Base-by-base conservation (phyloP, 257 asterid species). In the Verbena officinalis region DNA sequence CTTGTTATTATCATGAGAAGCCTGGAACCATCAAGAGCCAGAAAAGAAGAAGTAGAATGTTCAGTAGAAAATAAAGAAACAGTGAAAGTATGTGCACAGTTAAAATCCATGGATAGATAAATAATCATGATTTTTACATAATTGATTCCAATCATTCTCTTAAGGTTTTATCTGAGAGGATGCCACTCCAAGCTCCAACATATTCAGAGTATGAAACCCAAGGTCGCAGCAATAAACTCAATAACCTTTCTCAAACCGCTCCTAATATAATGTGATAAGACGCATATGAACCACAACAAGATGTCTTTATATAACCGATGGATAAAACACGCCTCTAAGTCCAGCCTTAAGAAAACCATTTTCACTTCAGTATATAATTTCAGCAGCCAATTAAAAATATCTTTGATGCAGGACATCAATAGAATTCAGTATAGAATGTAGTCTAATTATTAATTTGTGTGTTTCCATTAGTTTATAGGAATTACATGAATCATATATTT, bases 1-100 rank as follows among this genome's bases (percentile, higher is more conserved):
- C 81, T 90, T 90, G 86, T 77, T 86, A 62, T 76, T 78, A 64
- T 84, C 96, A 59, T 77, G 84, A 69, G 90, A 59, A 49, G 45
- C 58, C 95, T 91, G 81, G 21, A 46, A 44, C 31, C 33, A 50
- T 52, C 17, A 33, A 34, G 61, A 75, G 43, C 66, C 55, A 73
- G 73, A 56, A 56, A 65, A 45, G 34, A 43, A 31, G 27, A 67
- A 70, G 45, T 56, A 69, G 36, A 51, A 62, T 39, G 46, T 43
- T 19, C 13, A 57, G 34, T 19, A 13, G 38, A 38, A 45, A 50
- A 27, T 24, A 21, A 56, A 31, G 58, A 56, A 62, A 17, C 10
- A 4, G 31, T 54, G 58, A 11, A 8, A 19, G 22, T 13, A 45
- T 46, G 53, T 11, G 48, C 44, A 50, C 11, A 5, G 15, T 42